Percentiles rank a stretch among this genome's conserved stretches.
Evolutionary conservation across 495 filamentous ascomycete species (phyloP).

Genomic region (Glutinoglossum americanum): DNA sequence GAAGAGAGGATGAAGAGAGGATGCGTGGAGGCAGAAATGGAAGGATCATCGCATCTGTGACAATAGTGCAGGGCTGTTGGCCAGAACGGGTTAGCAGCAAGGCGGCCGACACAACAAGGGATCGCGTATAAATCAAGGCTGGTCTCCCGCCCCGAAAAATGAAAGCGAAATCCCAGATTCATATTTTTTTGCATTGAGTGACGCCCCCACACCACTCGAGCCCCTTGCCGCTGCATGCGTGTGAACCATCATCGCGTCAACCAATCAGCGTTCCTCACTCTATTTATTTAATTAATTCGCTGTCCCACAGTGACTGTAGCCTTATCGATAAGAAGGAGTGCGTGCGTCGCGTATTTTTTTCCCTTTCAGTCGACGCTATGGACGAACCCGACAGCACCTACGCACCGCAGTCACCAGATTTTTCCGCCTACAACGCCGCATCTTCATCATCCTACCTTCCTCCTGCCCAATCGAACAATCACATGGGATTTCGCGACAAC

Average conservation of each 20-base stretch:
- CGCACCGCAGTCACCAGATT: slow-evolving; percentile 16
- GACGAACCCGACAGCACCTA: slow-evolving; percentile 12
- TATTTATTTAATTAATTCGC: neutral
- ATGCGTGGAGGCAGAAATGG: neutral
- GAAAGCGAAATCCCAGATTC: slow-evolving; percentile 2
- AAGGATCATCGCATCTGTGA: neutral
- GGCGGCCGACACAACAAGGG: neutral
- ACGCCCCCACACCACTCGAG: neutral
- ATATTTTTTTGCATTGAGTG: neutral
- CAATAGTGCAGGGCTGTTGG: neutral
- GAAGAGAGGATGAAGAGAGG: no score
- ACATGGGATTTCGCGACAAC: neutral
- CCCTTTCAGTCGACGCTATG: no score
- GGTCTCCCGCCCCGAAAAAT: neutral
- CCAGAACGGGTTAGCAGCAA: neutral
- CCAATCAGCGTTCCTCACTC: neutral
- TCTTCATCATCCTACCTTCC: slow-evolving; percentile 5
- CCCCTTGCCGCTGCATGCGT: neutral
- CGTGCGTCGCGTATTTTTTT: neutral
- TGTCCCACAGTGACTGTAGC: neutral
- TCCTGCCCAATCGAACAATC: neutral
- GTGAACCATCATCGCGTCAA: neutral
- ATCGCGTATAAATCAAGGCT: slow-evolving; percentile 1
- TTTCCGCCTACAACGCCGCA: slow-evolving; percentile 12
- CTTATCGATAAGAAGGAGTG: neutral